These are phyloP conservation scores for Globisporangium paddicum DNA, from an alignment of 352 stramenopile species.

Conservation along the genomic window DNA sequence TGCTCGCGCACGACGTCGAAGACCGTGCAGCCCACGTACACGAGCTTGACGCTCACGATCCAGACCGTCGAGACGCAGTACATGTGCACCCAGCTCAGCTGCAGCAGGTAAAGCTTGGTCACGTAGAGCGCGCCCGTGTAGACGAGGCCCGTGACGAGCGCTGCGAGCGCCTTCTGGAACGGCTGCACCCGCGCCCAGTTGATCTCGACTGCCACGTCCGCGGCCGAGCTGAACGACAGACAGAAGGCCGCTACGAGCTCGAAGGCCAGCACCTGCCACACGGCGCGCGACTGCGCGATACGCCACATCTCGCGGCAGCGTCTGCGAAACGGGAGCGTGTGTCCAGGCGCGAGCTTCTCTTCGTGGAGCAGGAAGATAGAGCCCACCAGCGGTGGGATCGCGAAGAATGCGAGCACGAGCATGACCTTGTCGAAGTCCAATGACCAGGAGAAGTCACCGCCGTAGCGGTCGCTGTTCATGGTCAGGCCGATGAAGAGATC, in stretches of 20 bases:
- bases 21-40: constrained; percentile 38
- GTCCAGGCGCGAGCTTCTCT: constrained; percentile 25
- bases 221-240: constrained; percentile 42
- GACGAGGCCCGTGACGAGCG: constrained; percentile 44
- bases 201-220: constrained; percentile 38
- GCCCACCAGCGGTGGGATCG: constrained; percentile 37
- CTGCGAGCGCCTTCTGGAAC: constrained; percentile 43
- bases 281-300: constrained; percentile 52
- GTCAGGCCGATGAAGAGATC: constrained; percentile 45
- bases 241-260: constrained; percentile 57
- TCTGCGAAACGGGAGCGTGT: constrained; percentile 13
- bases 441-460: constrained; percentile 39
- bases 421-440: constrained; percentile 39
- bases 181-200: constrained; percentile 50
- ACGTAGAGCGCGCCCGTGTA: constrained; percentile 54
- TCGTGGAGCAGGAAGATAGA: constrained; percentile 55
- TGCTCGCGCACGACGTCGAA: constrained; percentile 60
- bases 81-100: constrained; percentile 41
- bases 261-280: constrained; percentile 79
- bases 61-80: constrained; percentile 51
- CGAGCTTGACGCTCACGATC: constrained; percentile 46
- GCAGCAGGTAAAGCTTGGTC: constrained; percentile 52
- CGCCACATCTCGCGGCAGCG: constrained; percentile 53
- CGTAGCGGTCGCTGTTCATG: constrained; percentile 37
- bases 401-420: constrained; percentile 25